These are phyloP conservation scores for Decorospora gaudefroyi DNA, from an alignment of 2,329 filamentous ascomycete genomes.

Conservation along the genomic window DNA sequence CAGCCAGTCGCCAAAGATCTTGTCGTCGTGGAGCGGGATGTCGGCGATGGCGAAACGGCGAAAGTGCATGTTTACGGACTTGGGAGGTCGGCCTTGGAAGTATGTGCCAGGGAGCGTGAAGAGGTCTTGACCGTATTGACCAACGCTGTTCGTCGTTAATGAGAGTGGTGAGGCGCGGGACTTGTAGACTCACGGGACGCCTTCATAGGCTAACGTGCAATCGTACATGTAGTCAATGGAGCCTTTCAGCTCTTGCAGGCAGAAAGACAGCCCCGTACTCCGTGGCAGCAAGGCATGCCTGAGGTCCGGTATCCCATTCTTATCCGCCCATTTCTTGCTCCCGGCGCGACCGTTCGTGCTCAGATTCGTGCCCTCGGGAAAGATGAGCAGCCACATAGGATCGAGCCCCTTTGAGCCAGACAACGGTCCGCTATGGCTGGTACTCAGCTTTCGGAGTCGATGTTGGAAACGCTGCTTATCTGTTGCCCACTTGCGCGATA, in stretches of 20 bases:
- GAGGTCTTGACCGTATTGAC: conserved; percentile 79
- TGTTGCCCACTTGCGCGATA: conserved; percentile 85
- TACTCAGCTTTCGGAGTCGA: conserved; percentile 72
- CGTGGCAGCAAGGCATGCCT: conserved; percentile 75
- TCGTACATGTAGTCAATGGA: conserved; percentile 85
- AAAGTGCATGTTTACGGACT: conserved; percentile 97
- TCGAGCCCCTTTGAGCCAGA: conserved; percentile 58
- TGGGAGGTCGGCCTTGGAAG: conserved; percentile 84
- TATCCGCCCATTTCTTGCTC: conserved; percentile 76
- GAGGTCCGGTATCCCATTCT: conserved; percentile 69
- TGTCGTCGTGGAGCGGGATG: conserved; percentile 75
- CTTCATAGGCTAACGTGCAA: conserved; percentile 95
- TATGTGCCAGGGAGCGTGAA: conserved; percentile 87
- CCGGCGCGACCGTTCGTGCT: conserved; percentile 71
- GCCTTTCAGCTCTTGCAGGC: conserved; percentile 72
- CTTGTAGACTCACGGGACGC: conserved; percentile 72
- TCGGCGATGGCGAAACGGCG: conserved; percentile 77
- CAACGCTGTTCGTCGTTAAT: conserved; percentile 36
- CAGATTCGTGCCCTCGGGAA: conserved; percentile 85
- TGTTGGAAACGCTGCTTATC: conserved; percentile 76
- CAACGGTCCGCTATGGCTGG: conserved; percentile 46
- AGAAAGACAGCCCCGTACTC: conserved; percentile 80
- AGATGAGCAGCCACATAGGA: conserved; percentile 89
- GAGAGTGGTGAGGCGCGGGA: neutral
- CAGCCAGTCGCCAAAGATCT: conserved; percentile 81